A percentile compares a stretch with the other conserved stretches of the same genome.
phyloP scores from a whole-genome alignment of 2,329 filamentous ascomycete species.

The Fusarium liriodendri region DNA sequence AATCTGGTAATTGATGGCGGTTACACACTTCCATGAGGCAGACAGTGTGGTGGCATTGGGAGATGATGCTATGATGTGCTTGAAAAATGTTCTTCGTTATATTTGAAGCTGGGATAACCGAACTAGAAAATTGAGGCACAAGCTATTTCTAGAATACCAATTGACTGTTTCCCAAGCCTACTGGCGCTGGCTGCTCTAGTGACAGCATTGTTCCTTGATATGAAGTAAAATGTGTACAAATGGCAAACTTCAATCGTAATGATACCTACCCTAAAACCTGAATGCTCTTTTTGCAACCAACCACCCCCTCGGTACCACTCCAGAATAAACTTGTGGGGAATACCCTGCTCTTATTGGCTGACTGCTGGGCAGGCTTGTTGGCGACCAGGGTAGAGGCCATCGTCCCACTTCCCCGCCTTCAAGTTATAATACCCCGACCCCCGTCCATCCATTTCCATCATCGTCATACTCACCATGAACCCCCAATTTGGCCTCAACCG shows the following conservation, averaged over 20 bases:
- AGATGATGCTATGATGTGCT: too few relatives aligned
- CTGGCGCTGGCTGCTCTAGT: too few relatives aligned
- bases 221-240: not conserved
- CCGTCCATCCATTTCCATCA: not conserved
- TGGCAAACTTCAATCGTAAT: not conserved
- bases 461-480: not conserved
- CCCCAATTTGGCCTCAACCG: not conserved
- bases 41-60: not conserved
- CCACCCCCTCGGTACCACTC: not conserved
- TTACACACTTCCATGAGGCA: not conserved
- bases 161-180: too few relatives aligned
- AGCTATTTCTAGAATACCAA: too few relatives aligned
- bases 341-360: not conserved
- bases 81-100: too few relatives aligned
- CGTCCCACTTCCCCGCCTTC: not conserved
- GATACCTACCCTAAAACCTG: not conserved
- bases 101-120: too few relatives aligned
- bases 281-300: not conserved
- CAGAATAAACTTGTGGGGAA: not conserved
- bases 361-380: not conserved
- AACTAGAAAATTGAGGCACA: too few relatives aligned
- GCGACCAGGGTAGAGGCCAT: not conserved
- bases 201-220: not conserved
- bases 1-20: not conserved
- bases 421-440: not conserved